A percentile compares a stretch with the other conserved stretches of the same genome.
These are phyloP conservation scores for Debaryomyces psychrophilus DNA, from an alignment of 1,139 yeast species.

Conservation along the genomic window DNA sequence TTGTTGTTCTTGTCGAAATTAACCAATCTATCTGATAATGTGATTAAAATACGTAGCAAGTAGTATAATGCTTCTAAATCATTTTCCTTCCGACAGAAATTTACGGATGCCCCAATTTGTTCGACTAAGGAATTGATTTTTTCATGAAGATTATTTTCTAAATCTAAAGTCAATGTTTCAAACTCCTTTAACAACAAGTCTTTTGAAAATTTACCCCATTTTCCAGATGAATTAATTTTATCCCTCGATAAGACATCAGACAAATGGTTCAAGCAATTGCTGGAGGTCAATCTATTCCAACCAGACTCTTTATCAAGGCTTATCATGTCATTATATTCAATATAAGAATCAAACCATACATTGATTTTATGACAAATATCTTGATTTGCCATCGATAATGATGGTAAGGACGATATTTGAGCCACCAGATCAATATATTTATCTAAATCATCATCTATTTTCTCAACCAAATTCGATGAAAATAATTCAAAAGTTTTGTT, in stretches of 20 bases:
- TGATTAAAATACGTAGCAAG: conserved; percentile 17
- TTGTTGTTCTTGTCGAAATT: neutral
- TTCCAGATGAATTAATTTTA: conserved; percentile 4
- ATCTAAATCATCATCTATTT: conserved; percentile 32
- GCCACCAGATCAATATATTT: conserved; percentile 24
- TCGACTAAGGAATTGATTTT: conserved; percentile 15
- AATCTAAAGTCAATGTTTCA: conserved; percentile 12
- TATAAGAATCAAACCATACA: conserved; percentile 29
- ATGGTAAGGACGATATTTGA: conserved; percentile 12
- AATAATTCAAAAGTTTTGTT: conserved; percentile 17
- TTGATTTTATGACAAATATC: conserved; percentile 19
- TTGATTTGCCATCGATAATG: conserved; percentile 11
- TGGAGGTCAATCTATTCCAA: conserved; percentile 13
- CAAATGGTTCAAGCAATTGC: conserved; percentile 19
- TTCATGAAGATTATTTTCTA: conserved; percentile 18
- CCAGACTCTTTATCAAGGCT: conserved; percentile 13
- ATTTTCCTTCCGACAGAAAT: neutral
- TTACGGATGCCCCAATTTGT: neutral
- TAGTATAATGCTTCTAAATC: conserved; percentile 16
- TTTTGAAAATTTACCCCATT: conserved; percentile 21
- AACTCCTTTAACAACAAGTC: conserved; percentile 16
- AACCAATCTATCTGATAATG: conserved; percentile 12
- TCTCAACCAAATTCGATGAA: conserved; percentile 24
- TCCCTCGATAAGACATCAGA: conserved; percentile 10
- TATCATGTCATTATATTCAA: conserved; percentile 16